Evolutionary conservation across 352 stramenopile genomes (phyloP), one percentile per base, ranked within the genome.

Genomic region (Blastocystis sp.): DNA sequence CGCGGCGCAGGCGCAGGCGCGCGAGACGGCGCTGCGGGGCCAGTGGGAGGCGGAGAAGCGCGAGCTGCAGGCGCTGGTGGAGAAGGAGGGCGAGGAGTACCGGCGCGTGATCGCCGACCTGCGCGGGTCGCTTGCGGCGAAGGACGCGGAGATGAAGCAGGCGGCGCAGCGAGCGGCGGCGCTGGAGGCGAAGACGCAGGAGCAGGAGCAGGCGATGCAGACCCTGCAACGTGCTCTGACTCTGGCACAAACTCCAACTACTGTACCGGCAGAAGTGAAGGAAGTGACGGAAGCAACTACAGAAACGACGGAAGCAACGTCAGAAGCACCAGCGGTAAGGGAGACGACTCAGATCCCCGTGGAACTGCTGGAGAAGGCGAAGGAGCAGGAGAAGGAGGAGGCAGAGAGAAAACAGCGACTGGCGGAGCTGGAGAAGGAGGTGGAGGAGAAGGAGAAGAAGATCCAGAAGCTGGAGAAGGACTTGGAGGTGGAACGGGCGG

Each of bases 1-100:
- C 6, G 48, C 68, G 28, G 60, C 19, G 0, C 6, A 68, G 74
- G 42, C n/a, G 21, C 14, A 24, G 24, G 28, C 57, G n/a, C 11
- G 34, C n/a, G 34, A 84, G n/a, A 70, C 0, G 52, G 57, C 38
- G 40, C 14, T 84, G 11, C n/a, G 28, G 14, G n/a, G 14, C 11
- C n/a, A 38, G n/a, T 6, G 57, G 4, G 40, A 24, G 52, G n/a
- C 28, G 19, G 74, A 84, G 17, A 68, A 38, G 60, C 21, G 4
- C 0, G 54, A 3, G 1, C 7, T 45, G 71, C 3, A 54, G 43
- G 3, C 21, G 24, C n/a, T 61, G 71, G 9, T 14, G 52, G 42
- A 81, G 21, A 63, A 64, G 11, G 64, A 74, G 64, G 21, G 43
- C n/a, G 42, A 48, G 64, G 64, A n/a, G 64, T n/a, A 74, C 14